Evolutionary conservation across 2,329 filamentous ascomycete species (phyloP).

Genomic region (Aspergillus sp.): DNA sequence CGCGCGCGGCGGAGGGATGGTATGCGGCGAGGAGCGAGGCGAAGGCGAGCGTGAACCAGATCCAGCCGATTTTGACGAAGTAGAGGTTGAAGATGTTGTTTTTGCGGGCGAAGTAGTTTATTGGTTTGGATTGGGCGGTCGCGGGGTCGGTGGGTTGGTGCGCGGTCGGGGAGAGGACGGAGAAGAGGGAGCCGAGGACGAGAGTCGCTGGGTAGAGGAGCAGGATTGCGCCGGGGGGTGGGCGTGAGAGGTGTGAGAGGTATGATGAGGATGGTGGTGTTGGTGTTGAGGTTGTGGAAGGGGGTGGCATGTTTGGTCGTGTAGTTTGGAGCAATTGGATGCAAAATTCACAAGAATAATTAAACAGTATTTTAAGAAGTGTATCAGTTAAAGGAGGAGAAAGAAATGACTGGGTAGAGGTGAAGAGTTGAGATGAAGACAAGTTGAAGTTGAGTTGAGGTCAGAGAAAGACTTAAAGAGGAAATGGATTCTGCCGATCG

Average conservation of each 20-base stretch:
- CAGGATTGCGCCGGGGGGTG: constrained; percentile 49
- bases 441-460: neutral
- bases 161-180: constrained; percentile 70
- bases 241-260: constrained; percentile 7
- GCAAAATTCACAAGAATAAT: neutral
- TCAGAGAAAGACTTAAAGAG: too few species aligned
- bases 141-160: constrained; percentile 47
- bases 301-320: constrained; percentile 7
- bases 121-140: constrained; percentile 23
- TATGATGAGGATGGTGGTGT: constrained; percentile 2
- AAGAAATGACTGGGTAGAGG: neutral
- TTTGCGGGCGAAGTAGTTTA: constrained; percentile 86
- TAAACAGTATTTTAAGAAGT: neutral
- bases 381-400: neutral
- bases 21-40: constrained; percentile 68
- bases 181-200: constrained; percentile 78
- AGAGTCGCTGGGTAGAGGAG: constrained; percentile 75
- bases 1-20: constrained; percentile 47
- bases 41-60: constrained; percentile 81
- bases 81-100: constrained; percentile 86
- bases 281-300: constrained; percentile 1
- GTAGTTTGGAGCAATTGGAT: neutral
- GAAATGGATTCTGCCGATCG: too few species aligned
- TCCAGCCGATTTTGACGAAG: constrained; percentile 95
- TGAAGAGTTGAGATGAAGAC: neutral